These are phyloP conservation scores for Alternaria hordeiaustralica DNA, from an alignment of 2,329 filamentous ascomycete genomes.

Conservation along the genomic window DNA sequence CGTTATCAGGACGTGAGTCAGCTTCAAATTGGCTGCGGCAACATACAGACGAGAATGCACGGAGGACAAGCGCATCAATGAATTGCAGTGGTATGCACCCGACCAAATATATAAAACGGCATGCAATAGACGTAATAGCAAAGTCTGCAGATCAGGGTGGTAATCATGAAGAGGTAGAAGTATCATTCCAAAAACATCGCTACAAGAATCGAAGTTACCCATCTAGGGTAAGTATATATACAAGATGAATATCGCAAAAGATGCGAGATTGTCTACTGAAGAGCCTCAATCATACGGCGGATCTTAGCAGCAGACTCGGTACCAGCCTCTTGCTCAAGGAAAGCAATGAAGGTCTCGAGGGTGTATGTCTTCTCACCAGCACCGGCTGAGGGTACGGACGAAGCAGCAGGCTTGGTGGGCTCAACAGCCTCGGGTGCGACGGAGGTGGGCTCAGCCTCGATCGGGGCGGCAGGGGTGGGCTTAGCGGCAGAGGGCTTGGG, in stretches of 20 bases:
- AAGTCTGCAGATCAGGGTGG: neutral
- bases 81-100: neutral
- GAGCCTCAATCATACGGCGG: constrained; percentile 23
- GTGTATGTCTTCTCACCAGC: constrained; percentile 25
- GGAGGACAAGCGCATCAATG: neutral
- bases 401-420: constrained; percentile 11
- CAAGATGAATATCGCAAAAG: neutral
- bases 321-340: constrained; percentile 19
- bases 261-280: constrained; percentile 1
- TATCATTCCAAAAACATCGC: constrained; percentile 13
- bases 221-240: constrained; percentile 14
- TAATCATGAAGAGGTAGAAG: neutral
- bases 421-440: constrained; percentile 7
- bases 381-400: constrained; percentile 1
- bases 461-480: neutral
- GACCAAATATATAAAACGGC: no score
- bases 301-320: constrained; percentile 19
- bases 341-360: constrained; percentile 23
- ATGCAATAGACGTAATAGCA: neutral
- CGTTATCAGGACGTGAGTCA: neutral
- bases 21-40: neutral
- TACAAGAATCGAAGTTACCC: constrained; percentile 17
- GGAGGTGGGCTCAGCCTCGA: constrained; percentile 8
- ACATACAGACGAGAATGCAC: neutral
- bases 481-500: constrained; percentile 1